These are phyloP conservation scores for Isabelozyma gotoi DNA, from an alignment of 805 yeast species.

Conservation along the genomic window DNA sequence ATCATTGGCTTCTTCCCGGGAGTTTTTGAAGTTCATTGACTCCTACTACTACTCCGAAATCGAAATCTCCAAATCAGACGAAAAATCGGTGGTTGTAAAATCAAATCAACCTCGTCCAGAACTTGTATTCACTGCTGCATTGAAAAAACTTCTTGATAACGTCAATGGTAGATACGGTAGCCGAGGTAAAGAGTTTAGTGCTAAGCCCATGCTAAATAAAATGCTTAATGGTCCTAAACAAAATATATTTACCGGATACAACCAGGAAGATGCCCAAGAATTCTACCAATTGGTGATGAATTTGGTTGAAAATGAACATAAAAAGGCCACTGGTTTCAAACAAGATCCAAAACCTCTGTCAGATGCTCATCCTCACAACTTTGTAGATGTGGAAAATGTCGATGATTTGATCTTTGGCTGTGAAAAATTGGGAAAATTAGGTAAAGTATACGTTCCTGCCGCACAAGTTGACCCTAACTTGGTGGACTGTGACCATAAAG, in stretches of 20 bases:
- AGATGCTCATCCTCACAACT: slow-evolving; percentile 11
- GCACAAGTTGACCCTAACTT: slow-evolving; percentile 74
- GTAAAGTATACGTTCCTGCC: slow-evolving; percentile 70
- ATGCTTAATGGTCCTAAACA: slow-evolving; percentile 80
- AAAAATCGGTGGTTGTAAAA: slow-evolving; percentile 10
- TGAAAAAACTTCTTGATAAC: slow-evolving; percentile 51
- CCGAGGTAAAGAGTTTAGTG: slow-evolving; percentile 59
- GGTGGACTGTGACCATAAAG: slow-evolving; percentile 40
- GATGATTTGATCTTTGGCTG: slow-evolving; percentile 35
- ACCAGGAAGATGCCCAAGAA: slow-evolving; percentile 96
- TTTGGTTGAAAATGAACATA: slow-evolving; percentile 60
- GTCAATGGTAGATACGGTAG: slow-evolving; percentile 57
- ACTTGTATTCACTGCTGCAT: slow-evolving; percentile 52
- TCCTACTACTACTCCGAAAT: slow-evolving; percentile 27
- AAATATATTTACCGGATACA: slow-evolving; percentile 76
- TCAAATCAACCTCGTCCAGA: slow-evolving; percentile 20
- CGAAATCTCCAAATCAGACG: slow-evolving; percentile 23
- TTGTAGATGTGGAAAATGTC: slow-evolving; percentile 19
- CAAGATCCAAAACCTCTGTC: slow-evolving; percentile 20
- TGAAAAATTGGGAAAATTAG: slow-evolving; percentile 55
- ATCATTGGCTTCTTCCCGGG: slow-evolving; percentile 71
- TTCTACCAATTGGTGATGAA: slow-evolving; percentile 79
- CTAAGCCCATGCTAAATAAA: slow-evolving; percentile 57
- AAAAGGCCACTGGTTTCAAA: slow-evolving; percentile 22
- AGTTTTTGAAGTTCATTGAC: slow-evolving; percentile 56